phyloP scores from a whole-genome alignment of 805 yeast genomes.

The Sugiyamaella chiloensis region DNA sequence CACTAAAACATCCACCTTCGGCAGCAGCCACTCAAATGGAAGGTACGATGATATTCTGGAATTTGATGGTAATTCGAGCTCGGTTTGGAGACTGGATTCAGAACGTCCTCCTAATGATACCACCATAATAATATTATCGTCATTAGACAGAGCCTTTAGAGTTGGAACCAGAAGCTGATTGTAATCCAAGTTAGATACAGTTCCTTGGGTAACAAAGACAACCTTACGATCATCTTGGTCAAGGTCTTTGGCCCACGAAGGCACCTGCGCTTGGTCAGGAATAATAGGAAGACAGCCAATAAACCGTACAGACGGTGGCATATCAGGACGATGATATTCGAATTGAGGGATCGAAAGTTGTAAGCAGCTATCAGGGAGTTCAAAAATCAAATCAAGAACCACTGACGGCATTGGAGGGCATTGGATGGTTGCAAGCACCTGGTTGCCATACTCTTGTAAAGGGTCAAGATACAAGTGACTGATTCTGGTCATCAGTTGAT shows the following conservation, averaged over 20 bases:
- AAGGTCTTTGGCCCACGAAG: slow-evolving; percentile 3
- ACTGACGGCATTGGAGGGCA: background rate
- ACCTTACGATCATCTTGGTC: background rate
- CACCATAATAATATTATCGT: slow-evolving; percentile 1
- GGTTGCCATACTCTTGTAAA: slow-evolving; percentile 2
- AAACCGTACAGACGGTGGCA: slow-evolving; percentile 6
- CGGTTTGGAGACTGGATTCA: background rate
- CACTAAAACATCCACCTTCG: slow-evolving; percentile 4
- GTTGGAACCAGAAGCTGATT: slow-evolving; percentile 2
- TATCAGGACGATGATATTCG: slow-evolving; percentile 4
- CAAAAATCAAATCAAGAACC: background rate
- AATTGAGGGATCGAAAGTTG: slow-evolving; percentile 5
- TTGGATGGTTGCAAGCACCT: background rate
- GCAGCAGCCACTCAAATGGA: slow-evolving; percentile 10
- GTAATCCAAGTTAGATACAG: slow-evolving; percentile 6
- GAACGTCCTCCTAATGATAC: background rate
- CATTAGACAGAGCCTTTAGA: background rate
- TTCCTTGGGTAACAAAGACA: slow-evolving; percentile 3
- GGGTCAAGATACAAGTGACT: background rate
- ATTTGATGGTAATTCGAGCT: background rate
- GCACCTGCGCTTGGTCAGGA: slow-evolving; percentile 5
- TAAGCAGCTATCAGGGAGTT: background rate
- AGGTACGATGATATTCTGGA: background rate
- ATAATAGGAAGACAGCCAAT: slow-evolving; percentile 5
- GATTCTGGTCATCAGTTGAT: background rate